These are phyloP conservation scores for Amylocarpus encephaloides DNA, from an alignment of 2,329 filamentous ascomycete genomes.

Conservation along the genomic window DNA sequence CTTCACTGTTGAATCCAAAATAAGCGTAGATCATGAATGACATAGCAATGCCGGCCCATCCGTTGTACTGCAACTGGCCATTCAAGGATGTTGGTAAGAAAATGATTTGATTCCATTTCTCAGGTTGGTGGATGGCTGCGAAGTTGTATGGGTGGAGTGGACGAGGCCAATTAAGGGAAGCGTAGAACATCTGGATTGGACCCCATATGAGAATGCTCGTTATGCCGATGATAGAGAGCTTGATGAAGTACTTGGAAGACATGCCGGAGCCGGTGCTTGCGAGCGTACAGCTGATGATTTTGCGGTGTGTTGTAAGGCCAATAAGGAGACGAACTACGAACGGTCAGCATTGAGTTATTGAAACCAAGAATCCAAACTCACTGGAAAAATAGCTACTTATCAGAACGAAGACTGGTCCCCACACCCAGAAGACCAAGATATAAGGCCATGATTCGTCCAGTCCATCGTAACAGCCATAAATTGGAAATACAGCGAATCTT, in stretches of 20 bases:
- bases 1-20: constrained; percentile 59
- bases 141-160: constrained; percentile 43
- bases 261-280: constrained; percentile 42
- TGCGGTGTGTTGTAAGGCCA: constrained; percentile 55
- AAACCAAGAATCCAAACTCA: constrained; percentile 33
- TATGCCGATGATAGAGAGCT: constrained; percentile 52
- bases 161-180: constrained; percentile 43
- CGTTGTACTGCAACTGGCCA: constrained; percentile 43
- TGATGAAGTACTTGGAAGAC: constrained; percentile 54
- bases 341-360: constrained; percentile 9
- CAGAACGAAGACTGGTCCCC: constrained; percentile 48
- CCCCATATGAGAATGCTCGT: constrained; percentile 44
- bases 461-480: constrained; percentile 51
- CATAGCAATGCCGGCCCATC: constrained; percentile 49
- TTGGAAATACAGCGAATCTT: constrained; percentile 51
- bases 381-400: constrained; percentile 51
- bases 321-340: constrained; percentile 48
- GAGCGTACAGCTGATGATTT: constrained; percentile 50
- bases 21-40: constrained; percentile 54
- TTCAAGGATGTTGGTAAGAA: constrained; percentile 35
- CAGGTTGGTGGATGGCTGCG: constrained; percentile 42
- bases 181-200: constrained; percentile 45
- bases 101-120: constrained; percentile 42
- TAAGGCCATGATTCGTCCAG: constrained; percentile 52
- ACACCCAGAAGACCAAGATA: constrained; percentile 47